Percentiles rank a stretch among this genome's conserved stretches.
phyloP scores from a whole-genome alignment of 2,329 filamentous ascomycete genomes.

The Botrytis galanthina region DNA sequence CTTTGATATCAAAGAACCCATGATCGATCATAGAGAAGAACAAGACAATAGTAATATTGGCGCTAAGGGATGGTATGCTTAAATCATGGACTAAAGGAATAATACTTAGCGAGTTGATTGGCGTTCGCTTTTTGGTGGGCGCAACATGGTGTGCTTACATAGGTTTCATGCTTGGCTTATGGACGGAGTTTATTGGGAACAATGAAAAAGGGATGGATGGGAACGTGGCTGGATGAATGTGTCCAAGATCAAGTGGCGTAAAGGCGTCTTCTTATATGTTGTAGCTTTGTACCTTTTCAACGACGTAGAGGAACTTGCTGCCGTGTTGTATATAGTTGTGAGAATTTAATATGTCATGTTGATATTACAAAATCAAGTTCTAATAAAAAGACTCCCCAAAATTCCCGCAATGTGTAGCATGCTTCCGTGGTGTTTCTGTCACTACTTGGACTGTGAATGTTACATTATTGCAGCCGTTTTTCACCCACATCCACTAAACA shows the following conservation, averaged over 20 bases:
- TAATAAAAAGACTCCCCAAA: neutral
- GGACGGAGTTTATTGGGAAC: neutral
- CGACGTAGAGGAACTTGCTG: neutral
- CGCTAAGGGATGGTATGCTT: slow-evolving; percentile 38
- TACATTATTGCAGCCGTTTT: neutral
- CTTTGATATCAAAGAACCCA: slow-evolving; percentile 72
- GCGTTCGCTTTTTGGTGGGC: slow-evolving; percentile 1
- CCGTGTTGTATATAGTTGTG: neutral
- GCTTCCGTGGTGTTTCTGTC: neutral
- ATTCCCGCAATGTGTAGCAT: neutral
- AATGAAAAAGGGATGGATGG: neutral
- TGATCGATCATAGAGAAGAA: slow-evolving; percentile 80
- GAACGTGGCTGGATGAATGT: neutral
- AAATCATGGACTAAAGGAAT: slow-evolving; percentile 2
- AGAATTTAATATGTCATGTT: neutral
- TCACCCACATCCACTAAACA: neutral
- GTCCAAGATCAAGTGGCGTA: slow-evolving; percentile 1
- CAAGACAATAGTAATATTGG: slow-evolving; percentile 31
- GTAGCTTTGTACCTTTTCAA: neutral
- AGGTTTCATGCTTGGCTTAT: neutral
- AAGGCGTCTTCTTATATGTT: neutral
- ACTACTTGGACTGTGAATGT: neutral
- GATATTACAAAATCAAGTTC: neutral
- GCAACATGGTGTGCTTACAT: neutral
- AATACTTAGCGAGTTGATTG: neutral